phyloP scores from a whole-genome alignment of 2,329 filamentous ascomycete species.

The Leptographium galeiforme region DNA sequence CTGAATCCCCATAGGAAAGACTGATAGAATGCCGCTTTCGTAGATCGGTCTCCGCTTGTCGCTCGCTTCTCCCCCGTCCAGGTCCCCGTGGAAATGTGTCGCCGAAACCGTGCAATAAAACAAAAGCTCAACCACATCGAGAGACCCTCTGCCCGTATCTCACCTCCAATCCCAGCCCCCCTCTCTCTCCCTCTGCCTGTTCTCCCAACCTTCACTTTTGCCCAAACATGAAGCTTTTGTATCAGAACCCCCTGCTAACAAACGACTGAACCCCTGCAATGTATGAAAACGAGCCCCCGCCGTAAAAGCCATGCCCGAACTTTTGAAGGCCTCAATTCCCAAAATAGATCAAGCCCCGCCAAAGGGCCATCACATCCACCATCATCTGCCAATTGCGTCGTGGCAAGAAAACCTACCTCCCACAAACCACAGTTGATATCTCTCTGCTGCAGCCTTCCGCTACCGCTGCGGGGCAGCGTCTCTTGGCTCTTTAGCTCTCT shows the following conservation, averaged over 20 bases:
- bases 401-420: background rate
- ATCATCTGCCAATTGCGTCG: background rate
- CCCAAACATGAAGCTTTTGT: slow-evolving; percentile 6
- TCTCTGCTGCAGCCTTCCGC: background rate
- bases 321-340: background rate
- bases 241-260: slow-evolving; percentile 4
- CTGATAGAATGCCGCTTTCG: too few species aligned
- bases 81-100: too few species aligned
- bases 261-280: background rate
- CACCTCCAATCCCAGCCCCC: background rate
- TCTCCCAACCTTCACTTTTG: background rate
- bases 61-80: background rate
- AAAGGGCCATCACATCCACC: background rate
- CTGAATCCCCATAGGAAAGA: too few species aligned
- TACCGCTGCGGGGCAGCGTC: background rate
- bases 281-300: background rate
- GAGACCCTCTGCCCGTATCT: background rate
- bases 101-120: too few species aligned
- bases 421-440: too few species aligned
- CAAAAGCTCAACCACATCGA: too few species aligned
- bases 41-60: background rate
- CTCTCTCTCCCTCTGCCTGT: background rate
- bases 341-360: background rate
- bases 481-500: slow-evolving; percentile 7
- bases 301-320: slow-evolving; percentile 2